phyloP scores from a whole-genome alignment of 148 eudicot genomes.

The Salicornia ramosissima region DNA sequence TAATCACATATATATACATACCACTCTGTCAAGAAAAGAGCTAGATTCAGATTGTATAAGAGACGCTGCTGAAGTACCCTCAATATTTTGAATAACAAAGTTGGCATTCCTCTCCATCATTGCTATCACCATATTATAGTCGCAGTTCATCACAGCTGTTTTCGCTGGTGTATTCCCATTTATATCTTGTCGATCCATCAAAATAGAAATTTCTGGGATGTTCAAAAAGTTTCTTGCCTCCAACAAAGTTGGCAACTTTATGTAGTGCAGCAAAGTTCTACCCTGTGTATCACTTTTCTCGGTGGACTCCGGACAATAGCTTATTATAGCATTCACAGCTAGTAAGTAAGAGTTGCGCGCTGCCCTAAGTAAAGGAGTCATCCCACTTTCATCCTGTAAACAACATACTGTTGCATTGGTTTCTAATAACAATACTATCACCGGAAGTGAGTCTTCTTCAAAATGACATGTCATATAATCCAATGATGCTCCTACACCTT shows the following conservation, averaged over 20 bases:
- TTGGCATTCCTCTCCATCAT: constrained; percentile 6
- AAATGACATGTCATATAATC: not conserved
- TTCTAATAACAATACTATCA: not conserved
- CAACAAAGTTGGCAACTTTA: not conserved
- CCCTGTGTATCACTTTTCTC: not conserved
- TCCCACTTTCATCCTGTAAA: not conserved
- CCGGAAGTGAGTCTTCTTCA: not conserved
- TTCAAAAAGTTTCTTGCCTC: not conserved
- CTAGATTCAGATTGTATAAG: not conserved
- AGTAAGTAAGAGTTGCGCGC: not conserved
- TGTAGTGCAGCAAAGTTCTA: not conserved
- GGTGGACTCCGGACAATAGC: not conserved
- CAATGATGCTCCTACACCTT: not conserved
- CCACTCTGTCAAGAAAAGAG: not conserved
- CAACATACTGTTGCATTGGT: not conserved
- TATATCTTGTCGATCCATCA: not conserved
- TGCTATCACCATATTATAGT: not conserved
- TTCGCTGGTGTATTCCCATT: not conserved
- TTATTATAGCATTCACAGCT: not conserved
- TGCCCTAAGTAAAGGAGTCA: not conserved
- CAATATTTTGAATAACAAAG: constrained; percentile 4
- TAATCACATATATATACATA: too few relatives aligned
- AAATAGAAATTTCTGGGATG: not conserved
- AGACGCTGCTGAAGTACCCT: not conserved
- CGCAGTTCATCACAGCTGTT: not conserved